phyloP scores from a whole-genome alignment of 352 stramenopile genomes.

The Thalassiosira hispida region DNA sequence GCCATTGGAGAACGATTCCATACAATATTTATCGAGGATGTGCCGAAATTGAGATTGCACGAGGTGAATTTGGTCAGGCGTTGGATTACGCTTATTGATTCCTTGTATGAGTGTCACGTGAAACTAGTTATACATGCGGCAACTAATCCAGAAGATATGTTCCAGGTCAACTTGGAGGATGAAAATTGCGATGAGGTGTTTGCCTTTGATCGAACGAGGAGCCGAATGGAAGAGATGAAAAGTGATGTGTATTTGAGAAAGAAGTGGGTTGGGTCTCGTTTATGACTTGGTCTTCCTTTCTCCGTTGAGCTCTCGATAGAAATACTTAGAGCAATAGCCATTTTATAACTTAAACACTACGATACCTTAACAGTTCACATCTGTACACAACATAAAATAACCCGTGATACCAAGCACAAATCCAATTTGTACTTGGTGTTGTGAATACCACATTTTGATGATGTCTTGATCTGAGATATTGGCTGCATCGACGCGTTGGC shows the following conservation, averaged over 20 bases:
- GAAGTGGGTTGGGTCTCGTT: conserved; percentile 43
- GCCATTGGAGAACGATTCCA: conserved; percentile 91
- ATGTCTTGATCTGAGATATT: no score
- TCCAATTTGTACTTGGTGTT: no score
- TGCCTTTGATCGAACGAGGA: conserved; percentile 78
- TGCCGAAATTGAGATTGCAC: conserved; percentile 90
- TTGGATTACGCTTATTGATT: conserved; percentile 96
- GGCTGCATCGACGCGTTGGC: no score
- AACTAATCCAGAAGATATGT: conserved; percentile 57
- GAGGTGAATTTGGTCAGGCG: conserved; percentile 91
- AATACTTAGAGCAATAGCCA: no score
- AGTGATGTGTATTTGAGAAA: conserved; percentile 55
- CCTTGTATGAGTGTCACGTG: conserved; percentile 91
- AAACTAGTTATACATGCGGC: conserved; percentile 68
- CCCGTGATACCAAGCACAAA: no score
- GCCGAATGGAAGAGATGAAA: conserved; percentile 71
- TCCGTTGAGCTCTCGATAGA: no score
- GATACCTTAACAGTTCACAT: no score
- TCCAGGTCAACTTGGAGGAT: conserved; percentile 65
- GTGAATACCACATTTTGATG: no score
- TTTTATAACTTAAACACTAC: no score
- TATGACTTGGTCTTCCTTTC: background rate
- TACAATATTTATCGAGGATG: conserved; percentile 91
- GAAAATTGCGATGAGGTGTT: conserved; percentile 77
- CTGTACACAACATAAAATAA: no score